Evolutionary conservation across 768 basidiomycete species (phyloP).

Genomic region (Serendipita sp.): DNA sequence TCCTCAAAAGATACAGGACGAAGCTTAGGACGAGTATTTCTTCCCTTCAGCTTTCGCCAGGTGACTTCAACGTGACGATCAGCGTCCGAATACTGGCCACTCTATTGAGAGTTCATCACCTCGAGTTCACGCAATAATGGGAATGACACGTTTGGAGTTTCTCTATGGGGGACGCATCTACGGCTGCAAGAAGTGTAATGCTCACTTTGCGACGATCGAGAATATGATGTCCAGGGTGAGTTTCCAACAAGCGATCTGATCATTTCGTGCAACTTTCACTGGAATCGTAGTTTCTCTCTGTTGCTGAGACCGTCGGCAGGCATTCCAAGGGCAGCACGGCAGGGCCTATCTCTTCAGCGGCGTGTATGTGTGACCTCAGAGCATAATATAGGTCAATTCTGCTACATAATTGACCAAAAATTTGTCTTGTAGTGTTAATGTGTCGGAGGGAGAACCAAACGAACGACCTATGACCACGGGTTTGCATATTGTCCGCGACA

Average conservation of each 20-base stretch:
- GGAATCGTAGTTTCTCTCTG: background rate
- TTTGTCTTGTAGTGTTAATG: slow-evolving; percentile 53
- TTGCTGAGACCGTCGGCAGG: slow-evolving; percentile 30
- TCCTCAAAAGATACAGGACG: background rate
- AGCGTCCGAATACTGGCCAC: no score
- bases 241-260: slow-evolving; percentile 8
- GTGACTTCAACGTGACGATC: no score
- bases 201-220: slow-evolving; percentile 81
- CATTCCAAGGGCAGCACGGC: slow-evolving; percentile 94
- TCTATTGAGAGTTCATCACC: no score
- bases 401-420: slow-evolving; percentile 12
- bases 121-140: slow-evolving; percentile 33
- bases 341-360: slow-evolving; percentile 85
- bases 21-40: no score
- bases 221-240: slow-evolving; percentile 78
- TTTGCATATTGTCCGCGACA: slow-evolving; percentile 88
- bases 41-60: no score
- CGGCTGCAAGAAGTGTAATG: slow-evolving; percentile 72
- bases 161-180: slow-evolving; percentile 74
- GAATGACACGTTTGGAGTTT: slow-evolving; percentile 79
- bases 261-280: background rate
- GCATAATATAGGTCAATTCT: background rate
- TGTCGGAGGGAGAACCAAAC: slow-evolving; percentile 73
- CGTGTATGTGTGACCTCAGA: slow-evolving; percentile 45
- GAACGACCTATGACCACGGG: slow-evolving; percentile 97